These are phyloP conservation scores for Sicyos edulis DNA, from an alignment of 306 rosid genomes.

Conservation along the genomic window DNA sequence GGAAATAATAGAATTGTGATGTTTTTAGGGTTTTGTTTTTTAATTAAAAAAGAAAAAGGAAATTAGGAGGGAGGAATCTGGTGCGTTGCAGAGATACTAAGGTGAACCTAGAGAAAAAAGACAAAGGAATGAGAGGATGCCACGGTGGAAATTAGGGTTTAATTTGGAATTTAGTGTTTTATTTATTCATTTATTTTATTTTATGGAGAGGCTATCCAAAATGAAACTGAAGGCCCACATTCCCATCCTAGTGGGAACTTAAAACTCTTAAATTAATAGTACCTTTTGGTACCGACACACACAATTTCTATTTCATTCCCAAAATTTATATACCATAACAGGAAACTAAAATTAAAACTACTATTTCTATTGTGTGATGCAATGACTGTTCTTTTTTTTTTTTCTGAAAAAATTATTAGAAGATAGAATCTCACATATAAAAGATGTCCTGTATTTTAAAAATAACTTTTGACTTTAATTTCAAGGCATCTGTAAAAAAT, in stretches of 20 bases:
- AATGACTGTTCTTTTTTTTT: too few relatives aligned
- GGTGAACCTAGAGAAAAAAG: constrained; percentile 2
- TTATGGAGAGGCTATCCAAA: not conserved
- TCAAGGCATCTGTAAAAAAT: too few relatives aligned
- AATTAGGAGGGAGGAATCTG: not conserved
- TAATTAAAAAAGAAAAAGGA: too few relatives aligned
- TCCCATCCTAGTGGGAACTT: constrained; percentile 17
- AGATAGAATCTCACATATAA: too few relatives aligned
- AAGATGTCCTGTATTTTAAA: too few relatives aligned
- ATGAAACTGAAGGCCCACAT: not conserved
- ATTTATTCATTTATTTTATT: not conserved
- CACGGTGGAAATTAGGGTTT: constrained; percentile 18
- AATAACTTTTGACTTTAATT: too few relatives aligned
- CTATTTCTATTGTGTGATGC: too few relatives aligned
- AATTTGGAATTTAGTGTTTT: not conserved
- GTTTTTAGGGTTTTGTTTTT: not conserved
- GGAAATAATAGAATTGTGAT: constrained; percentile 30
- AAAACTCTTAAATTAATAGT: not conserved
- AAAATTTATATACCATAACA: not conserved
- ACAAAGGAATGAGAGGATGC: not conserved
- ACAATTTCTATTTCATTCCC: not conserved
- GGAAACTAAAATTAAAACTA: not conserved
- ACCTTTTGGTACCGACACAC: constrained; percentile 17
- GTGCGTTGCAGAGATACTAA: constrained; percentile 1
- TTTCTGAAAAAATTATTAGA: too few relatives aligned